These are phyloP conservation scores for Codiaeum variegatum DNA, from an alignment of 441 rosid genomes.

Conservation along the genomic window DNA sequence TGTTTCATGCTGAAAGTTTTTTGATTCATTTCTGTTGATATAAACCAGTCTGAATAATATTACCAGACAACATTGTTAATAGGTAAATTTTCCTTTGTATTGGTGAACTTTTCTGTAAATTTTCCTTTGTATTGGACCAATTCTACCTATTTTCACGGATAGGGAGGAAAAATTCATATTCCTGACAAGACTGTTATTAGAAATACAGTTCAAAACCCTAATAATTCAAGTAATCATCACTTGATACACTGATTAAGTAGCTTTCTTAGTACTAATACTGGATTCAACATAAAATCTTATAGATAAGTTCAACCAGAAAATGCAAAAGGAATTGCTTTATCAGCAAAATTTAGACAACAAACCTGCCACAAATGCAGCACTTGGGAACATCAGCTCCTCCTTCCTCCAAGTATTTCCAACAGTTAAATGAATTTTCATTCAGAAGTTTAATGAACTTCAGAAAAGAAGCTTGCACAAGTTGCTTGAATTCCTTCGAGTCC, in stretches of 20 bases:
- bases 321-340: neutral
- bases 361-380: constrained; percentile 58
- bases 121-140: too few species aligned
- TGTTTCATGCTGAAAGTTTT: neutral
- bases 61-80: too few species aligned
- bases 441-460: constrained; percentile 42
- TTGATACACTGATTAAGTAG: too few species aligned
- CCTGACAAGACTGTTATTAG: too few species aligned
- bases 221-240: too few species aligned
- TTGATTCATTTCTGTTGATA: neutral
- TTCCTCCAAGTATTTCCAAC: constrained; percentile 35
- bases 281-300: neutral
- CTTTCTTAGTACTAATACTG: neutral
- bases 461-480: constrained; percentile 34
- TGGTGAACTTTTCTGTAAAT: too few species aligned
- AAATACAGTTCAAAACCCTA: too few species aligned
- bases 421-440: constrained; percentile 41
- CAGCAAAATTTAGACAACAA: constrained; percentile 16
- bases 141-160: too few species aligned
- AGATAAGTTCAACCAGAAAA: neutral
- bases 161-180: too few species aligned
- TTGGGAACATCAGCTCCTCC: constrained; percentile 29
- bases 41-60: too few species aligned
- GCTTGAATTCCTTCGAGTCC: constrained; percentile 40
- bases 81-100: too few species aligned